Evolutionary conservation across 495 filamentous ascomycete genomes (phyloP).

Genomic region (Halenospora varia): DNA sequence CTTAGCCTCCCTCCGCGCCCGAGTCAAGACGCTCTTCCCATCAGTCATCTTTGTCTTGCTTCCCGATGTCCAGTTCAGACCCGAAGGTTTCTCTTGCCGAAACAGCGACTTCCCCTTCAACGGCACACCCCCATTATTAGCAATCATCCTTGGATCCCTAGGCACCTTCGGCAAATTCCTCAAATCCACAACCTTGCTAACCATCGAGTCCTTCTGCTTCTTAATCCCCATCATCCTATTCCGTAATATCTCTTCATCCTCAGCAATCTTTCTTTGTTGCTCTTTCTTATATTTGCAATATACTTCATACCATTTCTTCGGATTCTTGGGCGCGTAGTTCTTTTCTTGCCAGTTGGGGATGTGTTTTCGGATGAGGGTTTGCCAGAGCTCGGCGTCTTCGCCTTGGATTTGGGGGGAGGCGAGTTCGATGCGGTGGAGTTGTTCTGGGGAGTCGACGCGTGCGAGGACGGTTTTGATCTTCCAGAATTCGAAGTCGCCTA

Average conservation of each 20-base stretch:
- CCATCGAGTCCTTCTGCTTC: constrained; percentile 42
- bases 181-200: constrained; percentile 37
- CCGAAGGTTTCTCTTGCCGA: constrained; percentile 7
- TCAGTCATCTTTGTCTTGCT: constrained; percentile 28
- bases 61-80: constrained; percentile 21
- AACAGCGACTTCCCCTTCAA: constrained; percentile 6
- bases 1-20: constrained; percentile 29
- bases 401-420: constrained; percentile 61
- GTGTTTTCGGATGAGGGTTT: constrained; percentile 62
- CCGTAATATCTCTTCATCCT: constrained; percentile 35
- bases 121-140: constrained; percentile 27
- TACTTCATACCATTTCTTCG: constrained; percentile 59
- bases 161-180: constrained; percentile 22
- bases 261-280: constrained; percentile 38
- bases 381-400: constrained; percentile 62
- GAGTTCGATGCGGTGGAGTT: constrained; percentile 58
- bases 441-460: constrained; percentile 60
- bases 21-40: constrained; percentile 26
- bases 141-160: constrained; percentile 26
- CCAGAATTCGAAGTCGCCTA: constrained; percentile 57
- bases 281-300: constrained; percentile 47
- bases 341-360: constrained; percentile 55
- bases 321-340: constrained; percentile 50
- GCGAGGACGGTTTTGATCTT: constrained; percentile 56
- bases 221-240: constrained; percentile 47